Evolutionary conservation across 805 yeast genomes (phyloP).

Genomic region (Jamesozyma gamospora): DNA sequence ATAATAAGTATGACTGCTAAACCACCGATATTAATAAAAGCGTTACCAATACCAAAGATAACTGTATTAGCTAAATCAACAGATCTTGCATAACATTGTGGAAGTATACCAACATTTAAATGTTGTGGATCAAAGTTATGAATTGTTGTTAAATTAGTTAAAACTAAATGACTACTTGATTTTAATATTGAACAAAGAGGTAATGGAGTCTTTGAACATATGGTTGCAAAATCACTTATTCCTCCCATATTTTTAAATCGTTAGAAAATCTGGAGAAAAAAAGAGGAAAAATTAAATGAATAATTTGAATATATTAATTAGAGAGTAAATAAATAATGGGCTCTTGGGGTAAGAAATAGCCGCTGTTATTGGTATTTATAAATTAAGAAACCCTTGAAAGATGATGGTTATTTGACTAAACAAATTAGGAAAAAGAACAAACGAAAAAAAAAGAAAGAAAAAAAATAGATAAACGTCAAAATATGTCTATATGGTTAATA

Average conservation of each 20-base stretch:
- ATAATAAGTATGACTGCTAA: constrained; percentile 57
- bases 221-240: constrained; percentile 24
- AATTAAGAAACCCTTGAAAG: too few relatives aligned
- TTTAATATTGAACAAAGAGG: constrained; percentile 74
- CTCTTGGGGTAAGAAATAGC: too few relatives aligned
- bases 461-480: too few relatives aligned
- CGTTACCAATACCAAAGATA: constrained; percentile 81
- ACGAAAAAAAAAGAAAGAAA: too few relatives aligned
- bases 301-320: too few relatives aligned
- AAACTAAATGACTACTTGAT: constrained; percentile 32
- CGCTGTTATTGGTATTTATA: too few relatives aligned
- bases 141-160: constrained; percentile 16
- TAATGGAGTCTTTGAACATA: constrained; percentile 61
- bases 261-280: too few relatives aligned
- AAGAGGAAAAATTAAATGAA: too few relatives aligned
- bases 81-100: constrained; percentile 76
- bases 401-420: too few relatives aligned
- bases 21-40: constrained; percentile 74
- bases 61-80: constrained; percentile 84
- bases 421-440: too few relatives aligned
- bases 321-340: too few relatives aligned
- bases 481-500: too few relatives aligned
- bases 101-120: constrained; percentile 51
- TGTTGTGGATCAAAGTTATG: constrained; percentile 17
- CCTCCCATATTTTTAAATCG: constrained; percentile 15